Conservation (phyloP, 1,284 basidiomycete species). For the Tilletia walkeri region DNA sequence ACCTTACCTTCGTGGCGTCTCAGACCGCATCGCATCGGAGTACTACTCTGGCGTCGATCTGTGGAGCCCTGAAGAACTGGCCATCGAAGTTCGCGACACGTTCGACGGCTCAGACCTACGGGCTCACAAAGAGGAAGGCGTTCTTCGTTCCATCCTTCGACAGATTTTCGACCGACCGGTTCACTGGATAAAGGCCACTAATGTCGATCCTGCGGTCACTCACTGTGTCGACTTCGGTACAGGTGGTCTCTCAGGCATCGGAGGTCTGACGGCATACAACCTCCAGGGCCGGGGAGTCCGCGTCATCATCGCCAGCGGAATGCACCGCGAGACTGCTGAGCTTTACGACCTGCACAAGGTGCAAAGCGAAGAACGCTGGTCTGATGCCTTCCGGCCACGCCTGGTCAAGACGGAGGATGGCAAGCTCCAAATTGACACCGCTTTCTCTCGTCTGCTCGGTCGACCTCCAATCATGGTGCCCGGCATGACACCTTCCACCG, state of each 20-base stretch:
- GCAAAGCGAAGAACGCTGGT: conserved; percentile 83
- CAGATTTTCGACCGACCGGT: conserved; percentile 91
- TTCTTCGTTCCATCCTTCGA: conserved; percentile 46
- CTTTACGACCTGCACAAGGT: conserved; percentile 68
- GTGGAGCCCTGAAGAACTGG: conserved; percentile 73
- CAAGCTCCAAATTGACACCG: conserved; percentile 70
- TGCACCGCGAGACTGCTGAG: conserved; percentile 42
- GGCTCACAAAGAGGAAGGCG: conserved; percentile 21
- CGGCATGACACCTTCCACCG: conserved; percentile 68
- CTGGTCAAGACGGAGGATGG: conserved; percentile 71
- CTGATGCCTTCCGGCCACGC: conserved; percentile 77
- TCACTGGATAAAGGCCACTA: conserved; percentile 85
- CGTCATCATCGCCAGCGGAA: conserved; percentile 58
- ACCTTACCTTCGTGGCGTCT: conserved; percentile 73
- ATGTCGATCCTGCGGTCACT: conserved; percentile 76
- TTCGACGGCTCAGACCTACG: conserved; percentile 60
- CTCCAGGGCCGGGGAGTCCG: conserved; percentile 89
- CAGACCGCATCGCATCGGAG: conserved; percentile 75
- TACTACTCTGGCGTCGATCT: conserved; percentile 56
- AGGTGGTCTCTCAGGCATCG: conserved; percentile 88
- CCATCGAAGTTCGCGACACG: conserved; percentile 85
- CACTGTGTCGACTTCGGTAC: conserved; percentile 93
- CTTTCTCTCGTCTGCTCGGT: conserved; percentile 89
- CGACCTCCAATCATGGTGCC: conserved; percentile 98
- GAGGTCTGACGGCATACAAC: conserved; percentile 82